Evolutionary conservation across 139 green algal species (phyloP).

Genomic region (Chlamydomonas applanata): DNA sequence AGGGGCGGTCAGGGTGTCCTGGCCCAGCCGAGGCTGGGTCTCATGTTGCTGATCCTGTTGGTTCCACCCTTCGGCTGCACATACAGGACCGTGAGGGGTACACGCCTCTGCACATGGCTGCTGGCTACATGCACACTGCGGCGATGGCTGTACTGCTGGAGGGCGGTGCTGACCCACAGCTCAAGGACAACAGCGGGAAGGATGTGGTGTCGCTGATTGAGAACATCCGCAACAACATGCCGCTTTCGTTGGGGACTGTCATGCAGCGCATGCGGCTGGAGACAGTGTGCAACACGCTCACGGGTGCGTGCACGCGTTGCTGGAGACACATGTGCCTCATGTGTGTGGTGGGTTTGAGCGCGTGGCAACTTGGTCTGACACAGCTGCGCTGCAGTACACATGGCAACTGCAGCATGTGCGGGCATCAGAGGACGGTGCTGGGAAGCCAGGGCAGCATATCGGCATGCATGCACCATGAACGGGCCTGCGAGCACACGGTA

Average conservation of each 20-base stretch:
- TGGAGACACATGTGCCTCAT: neutral
- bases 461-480: neutral
- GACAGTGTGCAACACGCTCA: conserved; percentile 64
- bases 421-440: too few species aligned
- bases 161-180: conserved; percentile 66
- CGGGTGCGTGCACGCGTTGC: conserved; percentile 20
- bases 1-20: too few species aligned
- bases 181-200: conserved; percentile 46
- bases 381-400: neutral
- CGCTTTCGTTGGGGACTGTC: conserved; percentile 51
- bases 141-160: conserved; percentile 66
- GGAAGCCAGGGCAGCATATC: too few species aligned
- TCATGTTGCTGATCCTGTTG: neutral
- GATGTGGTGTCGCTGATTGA: conserved; percentile 72
- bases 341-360: neutral
- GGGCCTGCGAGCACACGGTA: neutral
- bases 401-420: too few species aligned
- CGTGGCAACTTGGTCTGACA: neutral
- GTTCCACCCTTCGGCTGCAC: conserved; percentile 10
- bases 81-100: conserved; percentile 43
- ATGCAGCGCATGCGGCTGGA: conserved; percentile 72
- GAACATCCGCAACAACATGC: conserved; percentile 59
- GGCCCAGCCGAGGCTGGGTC: too few species aligned
- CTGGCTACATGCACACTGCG: conserved; percentile 74
- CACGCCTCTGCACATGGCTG: conserved; percentile 84